Conservation (phyloP, 495 filamentous ascomycete genomes). For the Aspergillus leporis region DNA sequence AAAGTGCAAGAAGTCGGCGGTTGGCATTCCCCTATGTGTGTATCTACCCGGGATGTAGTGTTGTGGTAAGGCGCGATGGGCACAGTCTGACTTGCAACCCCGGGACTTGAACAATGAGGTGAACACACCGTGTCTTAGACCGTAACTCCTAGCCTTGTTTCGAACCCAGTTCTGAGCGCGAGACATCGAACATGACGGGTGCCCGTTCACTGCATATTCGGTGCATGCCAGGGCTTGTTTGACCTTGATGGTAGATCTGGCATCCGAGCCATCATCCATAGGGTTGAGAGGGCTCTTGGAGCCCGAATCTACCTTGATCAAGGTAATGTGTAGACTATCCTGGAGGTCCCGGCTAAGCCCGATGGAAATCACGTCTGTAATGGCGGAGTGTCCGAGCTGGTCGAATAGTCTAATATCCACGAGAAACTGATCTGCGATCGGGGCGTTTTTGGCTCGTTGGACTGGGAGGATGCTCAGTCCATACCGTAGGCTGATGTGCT, state of each 20-base stretch:
- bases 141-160: too few species aligned
- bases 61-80: not conserved
- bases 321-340: not conserved
- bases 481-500: not conserved
- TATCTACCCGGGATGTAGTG: not conserved
- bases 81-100: not conserved
- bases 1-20: not conserved
- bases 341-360: not conserved
- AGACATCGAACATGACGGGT: not conserved
- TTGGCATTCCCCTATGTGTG: not conserved
- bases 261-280: not conserved
- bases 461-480: not conserved
- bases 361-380: not conserved
- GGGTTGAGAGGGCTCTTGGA: not conserved
- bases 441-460: not conserved
- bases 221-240: not conserved
- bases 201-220: not conserved
- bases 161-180: too few species aligned
- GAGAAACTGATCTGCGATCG: not conserved
- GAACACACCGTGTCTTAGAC: not conserved
- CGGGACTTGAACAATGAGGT: not conserved
- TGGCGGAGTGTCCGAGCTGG: not conserved
- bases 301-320: not conserved
- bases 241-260: too few species aligned
- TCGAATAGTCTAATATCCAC: not conserved